Evolutionary conservation across 306 rosid genomes (phyloP).

Genomic region (Castanospermum australe): DNA sequence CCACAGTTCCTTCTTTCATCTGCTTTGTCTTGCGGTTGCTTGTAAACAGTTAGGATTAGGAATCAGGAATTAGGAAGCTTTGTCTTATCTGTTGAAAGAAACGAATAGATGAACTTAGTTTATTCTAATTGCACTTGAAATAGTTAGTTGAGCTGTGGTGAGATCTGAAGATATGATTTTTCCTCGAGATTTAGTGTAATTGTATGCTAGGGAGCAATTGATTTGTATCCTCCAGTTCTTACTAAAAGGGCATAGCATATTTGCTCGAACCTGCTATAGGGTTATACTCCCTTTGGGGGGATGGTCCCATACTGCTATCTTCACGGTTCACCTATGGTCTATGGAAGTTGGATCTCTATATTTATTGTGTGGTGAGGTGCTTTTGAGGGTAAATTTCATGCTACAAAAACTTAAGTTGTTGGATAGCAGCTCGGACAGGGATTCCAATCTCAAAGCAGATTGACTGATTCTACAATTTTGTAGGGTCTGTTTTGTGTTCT

Average conservation of each 20-base stretch:
- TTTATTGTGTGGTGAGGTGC: neutral
- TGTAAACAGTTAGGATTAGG: neutral
- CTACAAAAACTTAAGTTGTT: neutral
- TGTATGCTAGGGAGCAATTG: neutral
- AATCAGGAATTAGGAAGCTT: neutral
- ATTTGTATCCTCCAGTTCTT: neutral
- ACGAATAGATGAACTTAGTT: neutral
- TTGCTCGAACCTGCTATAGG: neutral
- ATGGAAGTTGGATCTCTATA: constrained; percentile 25
- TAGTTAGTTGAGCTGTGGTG: constrained; percentile 23
- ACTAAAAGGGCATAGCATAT: neutral
- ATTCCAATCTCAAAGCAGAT: neutral
- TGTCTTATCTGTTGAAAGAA: constrained; percentile 12
- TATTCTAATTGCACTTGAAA: constrained; percentile 16
- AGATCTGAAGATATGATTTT: neutral
- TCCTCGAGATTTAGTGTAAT: neutral
- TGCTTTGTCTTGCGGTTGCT: neutral
- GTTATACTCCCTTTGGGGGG: neutral
- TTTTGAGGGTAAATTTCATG: neutral
- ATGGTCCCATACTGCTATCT: neutral
- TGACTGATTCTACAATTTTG: constrained; percentile 1
- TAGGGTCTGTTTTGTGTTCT: neutral
- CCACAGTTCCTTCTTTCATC: neutral
- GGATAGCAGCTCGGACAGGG: neutral
- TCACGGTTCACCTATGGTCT: too few species aligned